Base-by-base conservation (phyloP, 2,329 filamentous ascomycete genomes). In the Annulohypoxylon truncatum region DNA sequence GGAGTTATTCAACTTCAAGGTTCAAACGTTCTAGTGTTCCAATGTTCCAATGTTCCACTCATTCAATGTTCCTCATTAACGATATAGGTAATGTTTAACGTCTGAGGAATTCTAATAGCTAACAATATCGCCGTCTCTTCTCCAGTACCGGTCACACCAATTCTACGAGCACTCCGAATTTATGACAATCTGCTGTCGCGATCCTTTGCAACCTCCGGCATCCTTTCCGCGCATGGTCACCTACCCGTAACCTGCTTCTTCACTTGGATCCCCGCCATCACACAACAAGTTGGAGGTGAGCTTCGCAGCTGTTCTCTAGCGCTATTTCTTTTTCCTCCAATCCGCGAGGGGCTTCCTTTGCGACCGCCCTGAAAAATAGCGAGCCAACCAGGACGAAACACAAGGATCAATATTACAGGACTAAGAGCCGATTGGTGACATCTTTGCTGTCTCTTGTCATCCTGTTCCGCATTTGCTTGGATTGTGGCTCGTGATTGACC, bases 371-470 rank as follows among this genome's bases (percentile, higher is more conserved):
- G 48, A 18, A 10, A 15, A 26, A 20, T n/a, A 61, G 42, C 26
- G 48, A 61, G 29, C 67, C 67, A 69, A 69, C 67, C 67, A 69
- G 57, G 52, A 46, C 42, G 57, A 58, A 64, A 67, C 63, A 68
- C 68, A 69, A 71, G 68, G 68, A 66, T 68, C 53, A 42, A 56
- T 64, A 59, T 67, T 52, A 31, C 57, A 67, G 66, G 68, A 71
- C 56, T 24, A 57, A 61, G 51, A 67, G 68, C 68, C 68, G 68
- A 71, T 71, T 71, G 68, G 68, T 63, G 65, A 64, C 28, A 26
- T 63, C 24, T 47, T 47, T 53, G 40, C 33, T 52, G 58, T 53
- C 52, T 60, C 42, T 54, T 64, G 60, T 67, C 59, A 67, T 69
- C 64, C 64, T 62, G 64, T 48, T 54, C 67, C 64, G 50, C 35